These are phyloP conservation scores for Gnomoniopsis sp. DNA, from an alignment of 2,329 filamentous ascomycete species.

Conservation along the genomic window DNA sequence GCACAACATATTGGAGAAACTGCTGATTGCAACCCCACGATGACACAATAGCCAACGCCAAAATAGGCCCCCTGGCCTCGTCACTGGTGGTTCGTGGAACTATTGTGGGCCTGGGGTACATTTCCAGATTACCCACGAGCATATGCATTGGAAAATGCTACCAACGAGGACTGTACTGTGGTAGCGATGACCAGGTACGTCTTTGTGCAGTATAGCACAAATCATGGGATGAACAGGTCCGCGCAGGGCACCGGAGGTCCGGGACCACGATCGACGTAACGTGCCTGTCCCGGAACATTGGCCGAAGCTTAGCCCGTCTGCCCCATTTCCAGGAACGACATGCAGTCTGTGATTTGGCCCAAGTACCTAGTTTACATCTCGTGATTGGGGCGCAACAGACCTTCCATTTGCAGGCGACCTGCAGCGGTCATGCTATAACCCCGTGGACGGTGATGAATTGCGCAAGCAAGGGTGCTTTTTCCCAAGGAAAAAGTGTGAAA, in stretches of 20 bases:
- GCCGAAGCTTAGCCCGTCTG: neutral
- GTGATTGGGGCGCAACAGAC: neutral
- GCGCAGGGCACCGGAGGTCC: neutral
- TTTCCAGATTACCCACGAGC: neutral
- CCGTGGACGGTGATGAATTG: neutral
- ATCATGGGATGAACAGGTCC: neutral
- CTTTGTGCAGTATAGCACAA: neutral
- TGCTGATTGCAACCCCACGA: neutral
- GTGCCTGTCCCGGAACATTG: neutral
- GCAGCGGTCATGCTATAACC: neutral
- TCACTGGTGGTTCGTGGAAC: neutral
- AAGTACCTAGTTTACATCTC: too few species aligned
- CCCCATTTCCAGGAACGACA: too few species aligned
- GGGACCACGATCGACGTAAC: neutral
- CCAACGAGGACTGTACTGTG: too few species aligned
- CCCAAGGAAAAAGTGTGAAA: neutral
- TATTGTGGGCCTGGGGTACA: neutral
- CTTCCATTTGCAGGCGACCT: neutral
- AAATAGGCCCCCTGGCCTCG: neutral
- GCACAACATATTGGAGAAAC: neutral
- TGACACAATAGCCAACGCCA: neutral
- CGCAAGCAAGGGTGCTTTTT: neutral
- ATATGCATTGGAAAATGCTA: too few species aligned
- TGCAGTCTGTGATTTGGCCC: too few species aligned
- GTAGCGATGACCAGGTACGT: too few species aligned